phyloP scores from a whole-genome alignment of 306 rosid species.

The Quillaja saponaria region DNA sequence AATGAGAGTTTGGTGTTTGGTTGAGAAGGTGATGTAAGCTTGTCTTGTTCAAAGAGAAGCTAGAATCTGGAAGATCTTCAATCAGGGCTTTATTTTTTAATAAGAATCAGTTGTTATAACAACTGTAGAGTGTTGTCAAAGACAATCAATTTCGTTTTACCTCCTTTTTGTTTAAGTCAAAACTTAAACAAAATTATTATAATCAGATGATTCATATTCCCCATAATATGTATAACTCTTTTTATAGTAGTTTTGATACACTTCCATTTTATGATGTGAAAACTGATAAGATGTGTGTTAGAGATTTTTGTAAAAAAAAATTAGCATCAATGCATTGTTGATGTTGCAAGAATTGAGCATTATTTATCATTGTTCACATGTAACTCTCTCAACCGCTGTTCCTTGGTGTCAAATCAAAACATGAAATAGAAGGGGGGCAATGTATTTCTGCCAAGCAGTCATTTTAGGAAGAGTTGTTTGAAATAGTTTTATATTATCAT shows the following conservation, averaged over 20 bases:
- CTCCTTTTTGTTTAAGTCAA: slow-evolving; percentile 58
- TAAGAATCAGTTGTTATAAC: slow-evolving; percentile 49
- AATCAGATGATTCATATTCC: background rate
- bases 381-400: slow-evolving; percentile 43
- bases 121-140: slow-evolving; percentile 67
- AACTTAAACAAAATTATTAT: slow-evolving; percentile 16
- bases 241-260: slow-evolving; percentile 25
- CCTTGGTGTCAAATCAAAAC: slow-evolving; percentile 41
- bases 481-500: background rate
- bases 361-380: slow-evolving; percentile 32
- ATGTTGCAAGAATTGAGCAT: too few species aligned
- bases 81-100: slow-evolving; percentile 1
- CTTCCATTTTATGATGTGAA: too few species aligned
- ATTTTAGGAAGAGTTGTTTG: slow-evolving; percentile 14
- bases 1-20: slow-evolving; percentile 16
- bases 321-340: too few species aligned
- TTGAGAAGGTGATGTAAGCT: slow-evolving; percentile 27
- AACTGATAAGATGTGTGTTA: too few species aligned
- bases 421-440: background rate
- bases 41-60: slow-evolving; percentile 28
- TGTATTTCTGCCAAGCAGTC: slow-evolving; percentile 25
- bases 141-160: slow-evolving; percentile 47
- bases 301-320: too few species aligned
- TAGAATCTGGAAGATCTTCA: slow-evolving; percentile 12
- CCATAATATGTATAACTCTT: too few species aligned